phyloP scores from a whole-genome alignment of 2,329 filamentous ascomycete genomes.

The Colletotrichum sublineola region DNA sequence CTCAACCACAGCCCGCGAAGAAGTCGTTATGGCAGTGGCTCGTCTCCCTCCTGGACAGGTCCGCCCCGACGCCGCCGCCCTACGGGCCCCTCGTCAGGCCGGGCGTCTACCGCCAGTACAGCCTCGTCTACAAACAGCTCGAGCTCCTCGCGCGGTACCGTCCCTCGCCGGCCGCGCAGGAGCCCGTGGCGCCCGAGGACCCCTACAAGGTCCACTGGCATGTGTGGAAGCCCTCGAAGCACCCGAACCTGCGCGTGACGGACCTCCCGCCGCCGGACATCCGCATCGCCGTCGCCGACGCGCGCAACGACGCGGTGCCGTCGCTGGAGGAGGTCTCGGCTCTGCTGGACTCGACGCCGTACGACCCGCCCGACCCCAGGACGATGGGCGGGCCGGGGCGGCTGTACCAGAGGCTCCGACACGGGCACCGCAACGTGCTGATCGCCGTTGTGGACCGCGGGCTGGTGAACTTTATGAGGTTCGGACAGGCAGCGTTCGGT shows the following conservation, averaged over 20 bases:
- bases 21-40: slow-evolving; percentile 67
- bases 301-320: slow-evolving; percentile 78
- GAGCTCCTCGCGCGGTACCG: slow-evolving; percentile 80
- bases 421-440: slow-evolving; percentile 86
- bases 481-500: slow-evolving; percentile 84
- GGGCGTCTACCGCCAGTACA: slow-evolving; percentile 75
- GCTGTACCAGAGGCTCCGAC: slow-evolving; percentile 83
- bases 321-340: slow-evolving; percentile 78
- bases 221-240: slow-evolving; percentile 79
- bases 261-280: slow-evolving; percentile 85
- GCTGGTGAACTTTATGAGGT: slow-evolving; percentile 86
- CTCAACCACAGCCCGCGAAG: slow-evolving; percentile 29
- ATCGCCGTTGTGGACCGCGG: slow-evolving; percentile 92
- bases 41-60: slow-evolving; percentile 58
- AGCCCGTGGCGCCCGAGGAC: slow-evolving; percentile 50
- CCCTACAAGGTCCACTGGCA: slow-evolving; percentile 83
- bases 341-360: slow-evolving; percentile 80
- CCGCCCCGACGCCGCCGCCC: slow-evolving; percentile 49
- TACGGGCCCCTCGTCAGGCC: slow-evolving; percentile 72
- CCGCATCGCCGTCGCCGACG: slow-evolving; percentile 84
- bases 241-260: slow-evolving; percentile 80
- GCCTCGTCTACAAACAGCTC: slow-evolving; percentile 81
- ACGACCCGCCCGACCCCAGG: slow-evolving; percentile 66
- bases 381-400: slow-evolving; percentile 57
- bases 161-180: slow-evolving; percentile 55